These are phyloP conservation scores for Penicillium polonicum DNA, from an alignment of 2,329 filamentous ascomycete species.

Conservation along the genomic window DNA sequence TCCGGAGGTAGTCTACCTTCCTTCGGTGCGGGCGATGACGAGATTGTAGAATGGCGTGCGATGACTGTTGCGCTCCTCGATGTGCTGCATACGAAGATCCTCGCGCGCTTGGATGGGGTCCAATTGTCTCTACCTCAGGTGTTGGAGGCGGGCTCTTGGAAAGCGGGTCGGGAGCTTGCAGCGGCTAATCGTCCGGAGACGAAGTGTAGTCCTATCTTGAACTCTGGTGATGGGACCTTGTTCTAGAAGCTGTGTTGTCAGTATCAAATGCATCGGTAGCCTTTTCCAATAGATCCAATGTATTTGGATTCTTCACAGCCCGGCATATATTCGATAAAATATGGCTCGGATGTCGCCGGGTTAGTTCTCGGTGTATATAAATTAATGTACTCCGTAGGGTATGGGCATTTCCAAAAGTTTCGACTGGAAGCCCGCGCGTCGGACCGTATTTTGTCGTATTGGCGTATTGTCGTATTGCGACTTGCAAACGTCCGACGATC, in stretches of 20 bases:
- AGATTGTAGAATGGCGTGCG: constrained; percentile 66
- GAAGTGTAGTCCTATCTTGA: constrained; percentile 40
- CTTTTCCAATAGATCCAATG: neutral
- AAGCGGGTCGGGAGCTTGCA: constrained; percentile 43
- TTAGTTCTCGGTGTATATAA: no score
- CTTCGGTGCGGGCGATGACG: constrained; percentile 60
- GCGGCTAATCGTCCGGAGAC: constrained; percentile 34
- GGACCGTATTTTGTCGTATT: no score
- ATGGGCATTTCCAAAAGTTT: no score
- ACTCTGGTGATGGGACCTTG: constrained; percentile 42
- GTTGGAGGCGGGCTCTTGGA: constrained; percentile 57
- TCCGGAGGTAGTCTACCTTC: constrained; percentile 44
- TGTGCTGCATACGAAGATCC: constrained; percentile 52
- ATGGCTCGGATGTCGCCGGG: neutral
- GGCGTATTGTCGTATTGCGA: no score
- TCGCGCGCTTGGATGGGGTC: constrained; percentile 40
- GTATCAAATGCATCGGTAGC: neutral
- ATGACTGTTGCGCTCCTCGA: constrained; percentile 63
- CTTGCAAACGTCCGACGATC: no score
- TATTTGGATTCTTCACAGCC: no score
- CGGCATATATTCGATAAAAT: no score
- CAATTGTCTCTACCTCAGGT: constrained; percentile 51
- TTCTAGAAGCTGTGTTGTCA: constrained; percentile 25
- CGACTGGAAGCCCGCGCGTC: no score
- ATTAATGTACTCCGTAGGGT: no score